These are phyloP conservation scores for Naegleria lovaniensis DNA, from an alignment of 208 protist genomes.

Conservation along the genomic window DNA sequence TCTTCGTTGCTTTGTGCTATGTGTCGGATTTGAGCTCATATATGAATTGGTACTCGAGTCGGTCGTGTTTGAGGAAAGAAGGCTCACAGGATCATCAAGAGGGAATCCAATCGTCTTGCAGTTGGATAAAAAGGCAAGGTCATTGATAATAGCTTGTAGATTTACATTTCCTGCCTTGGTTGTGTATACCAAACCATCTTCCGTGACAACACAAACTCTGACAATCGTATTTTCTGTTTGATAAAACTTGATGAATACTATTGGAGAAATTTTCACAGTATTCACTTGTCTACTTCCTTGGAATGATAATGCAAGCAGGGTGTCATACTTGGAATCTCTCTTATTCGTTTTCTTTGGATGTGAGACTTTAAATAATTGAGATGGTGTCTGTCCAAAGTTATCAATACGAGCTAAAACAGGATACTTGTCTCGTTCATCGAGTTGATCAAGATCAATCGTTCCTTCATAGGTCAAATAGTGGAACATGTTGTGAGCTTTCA, in stretches of 20 bases:
- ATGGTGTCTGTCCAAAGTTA: slow-evolving; percentile 72
- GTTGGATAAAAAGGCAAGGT: not conserved
- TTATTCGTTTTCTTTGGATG: slow-evolving; percentile 40
- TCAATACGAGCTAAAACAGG: slow-evolving; percentile 55
- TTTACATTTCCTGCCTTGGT: not conserved
- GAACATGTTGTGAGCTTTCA: slow-evolving; percentile 93
- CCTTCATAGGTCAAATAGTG: slow-evolving; percentile 92
- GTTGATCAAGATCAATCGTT: slow-evolving; percentile 44
- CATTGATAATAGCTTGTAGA: not conserved
- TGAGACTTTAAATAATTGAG: slow-evolving; percentile 54
- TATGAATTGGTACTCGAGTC: not conserved
- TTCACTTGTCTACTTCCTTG: not conserved
- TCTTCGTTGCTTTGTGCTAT: not conserved
- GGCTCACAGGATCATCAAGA: not conserved
- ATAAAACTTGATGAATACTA: not conserved
- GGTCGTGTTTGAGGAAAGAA: not conserved
- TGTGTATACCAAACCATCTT: not conserved
- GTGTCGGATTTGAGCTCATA: not conserved
- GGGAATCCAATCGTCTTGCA: not conserved
- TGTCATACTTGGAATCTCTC: not conserved
- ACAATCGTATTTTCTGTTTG: not conserved
- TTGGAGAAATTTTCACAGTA: not conserved
- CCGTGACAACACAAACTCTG: not conserved
- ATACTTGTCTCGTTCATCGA: slow-evolving; percentile 44
- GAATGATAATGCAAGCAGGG: not conserved